A percentile compares a stretch with the other conserved stretches of the same genome.
phyloP scores from a whole-genome alignment of 75 land plant species.

The Cunninghamia lanceolata region DNA sequence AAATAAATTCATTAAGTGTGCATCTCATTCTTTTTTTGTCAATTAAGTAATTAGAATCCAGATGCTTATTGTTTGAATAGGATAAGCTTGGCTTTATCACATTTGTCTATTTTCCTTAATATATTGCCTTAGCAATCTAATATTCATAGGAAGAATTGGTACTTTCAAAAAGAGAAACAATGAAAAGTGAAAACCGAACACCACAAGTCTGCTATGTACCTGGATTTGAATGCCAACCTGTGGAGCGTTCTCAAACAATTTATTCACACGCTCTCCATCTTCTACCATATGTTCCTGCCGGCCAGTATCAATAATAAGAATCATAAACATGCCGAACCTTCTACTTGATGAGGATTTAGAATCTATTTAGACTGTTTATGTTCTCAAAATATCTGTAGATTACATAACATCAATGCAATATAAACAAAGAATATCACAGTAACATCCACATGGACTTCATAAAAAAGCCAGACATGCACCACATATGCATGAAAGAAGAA shows the following conservation, averaged over 20 bases:
- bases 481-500: neutral
- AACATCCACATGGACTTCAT: neutral
- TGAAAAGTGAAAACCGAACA: neutral
- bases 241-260: constrained; percentile 75
- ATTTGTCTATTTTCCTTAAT: too few species aligned
- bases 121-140: too few species aligned
- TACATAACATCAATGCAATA: neutral
- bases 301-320: neutral
- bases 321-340: neutral
- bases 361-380: neutral
- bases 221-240: constrained; percentile 81
- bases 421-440: neutral
- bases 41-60: too few species aligned
- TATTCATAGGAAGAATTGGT: too few species aligned
- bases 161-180: neutral
- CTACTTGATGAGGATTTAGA: neutral
- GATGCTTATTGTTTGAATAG: too few species aligned
- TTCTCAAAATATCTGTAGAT: neutral
- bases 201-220: constrained; percentile 31
- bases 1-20: too few species aligned
- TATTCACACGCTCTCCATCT: constrained; percentile 83
- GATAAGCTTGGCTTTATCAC: too few species aligned
- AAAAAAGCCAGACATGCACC: neutral
- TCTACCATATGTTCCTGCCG: constrained; percentile 85
- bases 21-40: too few species aligned